Percentiles rank a stretch among this genome's conserved stretches.
Evolutionary conservation across 192 early-diverging fungal species (phyloP).

Genomic region (Coemansia sp.): DNA sequence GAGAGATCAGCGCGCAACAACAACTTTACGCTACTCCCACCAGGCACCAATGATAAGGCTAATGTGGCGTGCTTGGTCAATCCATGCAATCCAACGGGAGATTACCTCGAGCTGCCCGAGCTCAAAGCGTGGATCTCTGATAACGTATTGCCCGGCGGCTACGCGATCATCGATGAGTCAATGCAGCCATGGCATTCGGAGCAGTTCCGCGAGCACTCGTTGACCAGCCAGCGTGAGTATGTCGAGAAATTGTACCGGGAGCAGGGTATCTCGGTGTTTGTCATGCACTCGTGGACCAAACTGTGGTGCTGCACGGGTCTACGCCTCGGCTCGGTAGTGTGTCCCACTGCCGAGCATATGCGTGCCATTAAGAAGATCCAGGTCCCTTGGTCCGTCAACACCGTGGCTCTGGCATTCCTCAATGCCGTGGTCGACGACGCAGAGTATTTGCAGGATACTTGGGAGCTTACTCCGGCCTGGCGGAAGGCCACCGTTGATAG

Average conservation of each 20-base stretch:
- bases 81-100: slow-evolving; percentile 92
- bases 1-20: slow-evolving; percentile 82
- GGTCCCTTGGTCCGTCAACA: slow-evolving; percentile 93
- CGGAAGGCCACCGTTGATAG: slow-evolving; percentile 56
- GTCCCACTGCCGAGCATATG: slow-evolving; percentile 78
- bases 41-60: slow-evolving; percentile 61
- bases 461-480: slow-evolving; percentile 74
- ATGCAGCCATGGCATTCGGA: slow-evolving; percentile 94
- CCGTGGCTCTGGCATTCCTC: slow-evolving; percentile 83
- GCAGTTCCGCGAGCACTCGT: slow-evolving; percentile 79
- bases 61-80: slow-evolving; percentile 84
- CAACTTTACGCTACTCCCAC: slow-evolving; percentile 65
- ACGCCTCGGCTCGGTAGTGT: slow-evolving; percentile 85
- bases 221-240: slow-evolving; percentile 74
- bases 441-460: slow-evolving; percentile 75
- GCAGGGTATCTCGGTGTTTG: slow-evolving; percentile 74
- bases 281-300: slow-evolving; percentile 95
- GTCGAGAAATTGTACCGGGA: slow-evolving; percentile 61
- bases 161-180: slow-evolving; percentile 87
- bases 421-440: slow-evolving; percentile 73
- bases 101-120: slow-evolving; percentile 74
- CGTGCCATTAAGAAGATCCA: slow-evolving; percentile 75
- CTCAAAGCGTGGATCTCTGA: slow-evolving; percentile 75
- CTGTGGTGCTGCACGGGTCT: slow-evolving; percentile 92
- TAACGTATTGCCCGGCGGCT: slow-evolving; percentile 79